Percentiles rank a stretch among this genome's conserved stretches.
Conservation (phyloP, 805 yeast genomes). For the Cyberlindnera nakhonratchasimensis region DNA sequence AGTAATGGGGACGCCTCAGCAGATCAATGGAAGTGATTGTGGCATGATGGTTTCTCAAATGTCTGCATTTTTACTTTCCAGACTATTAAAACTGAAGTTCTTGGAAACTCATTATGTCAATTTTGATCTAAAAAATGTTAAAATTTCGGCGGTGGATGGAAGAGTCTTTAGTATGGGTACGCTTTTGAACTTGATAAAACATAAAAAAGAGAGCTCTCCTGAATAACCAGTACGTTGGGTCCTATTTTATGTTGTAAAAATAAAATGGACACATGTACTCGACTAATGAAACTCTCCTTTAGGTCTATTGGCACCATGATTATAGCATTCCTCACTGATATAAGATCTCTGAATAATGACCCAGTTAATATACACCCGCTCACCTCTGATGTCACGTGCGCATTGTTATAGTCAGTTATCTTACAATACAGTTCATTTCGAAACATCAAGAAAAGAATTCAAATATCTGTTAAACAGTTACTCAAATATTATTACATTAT, state of each 20-base stretch:
- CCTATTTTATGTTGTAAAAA: neutral
- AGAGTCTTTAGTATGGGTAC: slow-evolving; percentile 42
- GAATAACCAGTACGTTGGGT: neutral
- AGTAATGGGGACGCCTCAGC: slow-evolving; percentile 46
- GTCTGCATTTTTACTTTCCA: slow-evolving; percentile 34
- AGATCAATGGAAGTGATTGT: slow-evolving; percentile 63
- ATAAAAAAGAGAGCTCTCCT: slow-evolving; percentile 11
- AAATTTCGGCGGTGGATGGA: slow-evolving; percentile 46
- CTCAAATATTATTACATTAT: too few species aligned
- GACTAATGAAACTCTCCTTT: too few species aligned
- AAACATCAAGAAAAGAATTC: too few species aligned
- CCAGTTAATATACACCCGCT: too few species aligned
- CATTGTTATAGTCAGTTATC: too few species aligned
- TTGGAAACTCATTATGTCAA: slow-evolving; percentile 31
- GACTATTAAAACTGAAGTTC: slow-evolving; percentile 30
- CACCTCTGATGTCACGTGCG: too few species aligned
- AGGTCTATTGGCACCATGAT: too few species aligned
- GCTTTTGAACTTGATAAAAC: slow-evolving; percentile 29
- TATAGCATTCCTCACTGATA: too few species aligned
- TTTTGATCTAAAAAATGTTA: slow-evolving; percentile 38
- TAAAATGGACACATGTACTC: neutral
- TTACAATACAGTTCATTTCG: too few species aligned
- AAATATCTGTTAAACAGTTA: too few species aligned
- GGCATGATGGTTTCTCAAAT: slow-evolving; percentile 40
- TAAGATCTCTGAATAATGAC: too few species aligned